A percentile compares a stretch with the other conserved stretches of the same genome.
Evolutionary conservation across 1,139 yeast species (phyloP).

Genomic region (Saccharomyces pastorianus): DNA sequence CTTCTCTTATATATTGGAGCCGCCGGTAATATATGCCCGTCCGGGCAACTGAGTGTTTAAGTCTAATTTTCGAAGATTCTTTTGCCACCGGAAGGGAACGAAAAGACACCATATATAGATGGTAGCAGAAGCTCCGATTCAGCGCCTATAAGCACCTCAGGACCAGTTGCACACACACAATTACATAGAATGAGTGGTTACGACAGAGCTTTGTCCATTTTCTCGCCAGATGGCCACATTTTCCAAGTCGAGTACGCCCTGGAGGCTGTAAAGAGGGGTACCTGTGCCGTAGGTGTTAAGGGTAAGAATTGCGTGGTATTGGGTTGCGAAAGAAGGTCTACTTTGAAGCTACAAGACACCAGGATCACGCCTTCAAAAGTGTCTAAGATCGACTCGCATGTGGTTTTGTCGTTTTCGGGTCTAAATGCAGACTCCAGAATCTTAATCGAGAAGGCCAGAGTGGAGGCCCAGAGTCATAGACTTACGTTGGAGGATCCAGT

Average conservation of each 20-base stretch:
- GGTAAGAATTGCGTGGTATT: slow-evolving; percentile 83
- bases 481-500: slow-evolving; percentile 92
- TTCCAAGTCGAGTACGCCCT: slow-evolving; percentile 97
- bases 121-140: neutral
- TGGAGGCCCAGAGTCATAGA: slow-evolving; percentile 95
- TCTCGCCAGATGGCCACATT: slow-evolving; percentile 99
- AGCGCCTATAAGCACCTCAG: neutral
- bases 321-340: slow-evolving; percentile 95
- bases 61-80: neutral
- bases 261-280: slow-evolving; percentile 97
- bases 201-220: slow-evolving; percentile 97
- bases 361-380: slow-evolving; percentile 93
- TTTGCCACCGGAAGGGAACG: neutral
- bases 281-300: slow-evolving; percentile 95
- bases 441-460: slow-evolving; percentile 87
- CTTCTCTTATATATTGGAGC: no score
- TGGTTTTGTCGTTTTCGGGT: slow-evolving; percentile 92
- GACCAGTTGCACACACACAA: neutral
- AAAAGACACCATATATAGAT: neutral
- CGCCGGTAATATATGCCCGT: neutral
- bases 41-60: neutral
- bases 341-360: slow-evolving; percentile 91
- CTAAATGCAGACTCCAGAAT: slow-evolving; percentile 96
- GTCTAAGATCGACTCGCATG: slow-evolving; percentile 84
- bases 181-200: slow-evolving; percentile 74